Conservation (phyloP, 768 basidiomycete species). For the Russula sp. region DNA sequence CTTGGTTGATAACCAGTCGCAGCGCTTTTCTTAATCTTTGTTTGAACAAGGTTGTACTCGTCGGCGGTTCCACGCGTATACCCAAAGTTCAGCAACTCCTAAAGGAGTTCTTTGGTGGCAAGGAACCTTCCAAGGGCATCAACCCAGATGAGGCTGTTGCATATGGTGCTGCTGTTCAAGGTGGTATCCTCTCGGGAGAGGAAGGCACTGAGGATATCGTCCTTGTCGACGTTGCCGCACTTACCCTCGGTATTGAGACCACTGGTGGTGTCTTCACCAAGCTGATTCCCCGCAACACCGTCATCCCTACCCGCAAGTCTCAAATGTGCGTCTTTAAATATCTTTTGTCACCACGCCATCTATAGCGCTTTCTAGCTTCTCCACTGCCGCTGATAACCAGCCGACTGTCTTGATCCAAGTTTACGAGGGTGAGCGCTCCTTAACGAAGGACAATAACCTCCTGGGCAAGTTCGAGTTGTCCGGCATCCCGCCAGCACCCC, state of each 20-base stretch:
- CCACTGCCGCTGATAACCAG: slow-evolving; percentile 85
- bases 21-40: neutral
- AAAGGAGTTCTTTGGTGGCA: slow-evolving; percentile 89
- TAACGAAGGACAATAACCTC: slow-evolving; percentile 98
- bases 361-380: slow-evolving; percentile 39
- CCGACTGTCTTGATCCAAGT: slow-evolving; percentile 96
- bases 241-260: slow-evolving; percentile 98
- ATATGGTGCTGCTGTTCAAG: slow-evolving; percentile 97
- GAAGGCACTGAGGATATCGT: slow-evolving; percentile 86
- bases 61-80: slow-evolving; percentile 98
- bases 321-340: slow-evolving; percentile 57
- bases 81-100: slow-evolving; percentile 98
- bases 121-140: slow-evolving; percentile 96
- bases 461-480: slow-evolving; percentile 96
- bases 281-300: slow-evolving; percentile 95
- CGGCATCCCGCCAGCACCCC: slow-evolving; percentile 89
- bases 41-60: slow-evolving; percentile 64
- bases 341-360: neutral
- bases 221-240: slow-evolving; percentile 93
- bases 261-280: slow-evolving; percentile 98
- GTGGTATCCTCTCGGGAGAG: slow-evolving; percentile 94
- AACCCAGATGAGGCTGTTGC: slow-evolving; percentile 99
- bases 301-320: slow-evolving; percentile 95
- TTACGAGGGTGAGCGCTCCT: slow-evolving; percentile 92
- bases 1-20: neutral